A percentile compares a stretch with the other conserved stretches of the same genome.
Evolutionary conservation across 345 rosid genomes (phyloP).

Genomic region (Lepidium sativum): DNA sequence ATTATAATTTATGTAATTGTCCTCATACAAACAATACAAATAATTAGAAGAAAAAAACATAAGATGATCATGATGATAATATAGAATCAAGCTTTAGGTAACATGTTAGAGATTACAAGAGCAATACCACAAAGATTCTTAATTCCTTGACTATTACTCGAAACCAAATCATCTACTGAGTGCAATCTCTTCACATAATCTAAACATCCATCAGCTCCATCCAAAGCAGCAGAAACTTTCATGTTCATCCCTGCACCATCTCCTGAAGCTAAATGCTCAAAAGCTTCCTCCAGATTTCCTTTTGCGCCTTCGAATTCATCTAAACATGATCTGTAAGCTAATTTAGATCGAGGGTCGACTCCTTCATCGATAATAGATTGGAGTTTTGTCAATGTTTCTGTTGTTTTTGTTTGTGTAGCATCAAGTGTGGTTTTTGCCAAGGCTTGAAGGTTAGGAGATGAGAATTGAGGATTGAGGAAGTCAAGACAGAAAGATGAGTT

Average conservation of each 20-base stretch:
- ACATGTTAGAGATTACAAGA: conserved; percentile 28
- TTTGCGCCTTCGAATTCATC: conserved; percentile 9
- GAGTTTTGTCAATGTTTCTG: conserved; percentile 10
- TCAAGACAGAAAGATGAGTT: conserved; percentile 20
- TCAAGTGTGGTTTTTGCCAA: conserved; percentile 21
- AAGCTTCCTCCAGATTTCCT: conserved; percentile 13
- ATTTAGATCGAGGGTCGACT: conserved; percentile 21
- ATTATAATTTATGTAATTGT: neutral
- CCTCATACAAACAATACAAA: conserved; percentile 6
- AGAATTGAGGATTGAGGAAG: conserved; percentile 10
- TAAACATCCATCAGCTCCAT: conserved; percentile 24
- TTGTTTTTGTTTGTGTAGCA: conserved; percentile 11
- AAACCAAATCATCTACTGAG: conserved; percentile 18
- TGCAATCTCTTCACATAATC: conserved; percentile 23
- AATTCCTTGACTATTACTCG: conserved; percentile 12
- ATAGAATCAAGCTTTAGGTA: conserved; percentile 17
- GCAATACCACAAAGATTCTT: conserved; percentile 25
- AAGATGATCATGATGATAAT: conserved; percentile 3
- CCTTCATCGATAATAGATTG: conserved; percentile 19
- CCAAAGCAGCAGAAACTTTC: conserved; percentile 22
- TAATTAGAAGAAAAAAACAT: neutral
- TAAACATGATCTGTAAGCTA: conserved; percentile 21
- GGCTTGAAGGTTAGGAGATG: conserved; percentile 22
- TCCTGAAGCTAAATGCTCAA: conserved; percentile 17
- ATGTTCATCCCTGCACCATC: conserved; percentile 19